phyloP scores from a whole-genome alignment of 257 asterid species.

The Coffea canephora region DNA sequence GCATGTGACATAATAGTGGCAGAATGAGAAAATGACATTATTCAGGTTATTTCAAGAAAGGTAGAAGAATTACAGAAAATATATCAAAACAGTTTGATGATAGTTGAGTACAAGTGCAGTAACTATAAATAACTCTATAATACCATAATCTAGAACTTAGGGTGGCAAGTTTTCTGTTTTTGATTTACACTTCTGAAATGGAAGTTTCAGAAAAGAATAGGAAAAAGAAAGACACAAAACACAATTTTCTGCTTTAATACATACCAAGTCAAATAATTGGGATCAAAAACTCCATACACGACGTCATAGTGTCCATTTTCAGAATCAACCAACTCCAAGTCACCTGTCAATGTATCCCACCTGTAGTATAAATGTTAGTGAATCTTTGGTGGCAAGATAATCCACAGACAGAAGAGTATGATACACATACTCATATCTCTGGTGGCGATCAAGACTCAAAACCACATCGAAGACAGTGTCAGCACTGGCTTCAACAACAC shows the following conservation, averaged over 20 bases:
- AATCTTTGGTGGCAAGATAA: slow-evolving; percentile 24
- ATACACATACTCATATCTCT: slow-evolving; percentile 80
- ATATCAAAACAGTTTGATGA: not conserved
- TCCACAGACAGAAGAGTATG: slow-evolving; percentile 13
- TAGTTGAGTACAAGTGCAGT: not conserved
- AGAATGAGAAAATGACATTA: not conserved
- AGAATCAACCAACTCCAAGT: slow-evolving; percentile 85
- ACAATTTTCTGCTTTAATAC: slow-evolving; percentile 11
- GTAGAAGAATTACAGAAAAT: too few species aligned
- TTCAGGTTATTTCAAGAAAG: not conserved
- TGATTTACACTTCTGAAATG: not conserved
- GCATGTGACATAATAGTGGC: not conserved
- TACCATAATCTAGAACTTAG: not conserved
- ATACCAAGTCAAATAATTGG: slow-evolving; percentile 74
- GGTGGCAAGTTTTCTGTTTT: not conserved
- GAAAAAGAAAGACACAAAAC: not conserved
- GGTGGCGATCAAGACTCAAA: slow-evolving; percentile 65
- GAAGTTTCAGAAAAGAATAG: not conserved
- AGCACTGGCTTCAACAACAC: slow-evolving; percentile 88
- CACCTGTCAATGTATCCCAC: slow-evolving; percentile 96
- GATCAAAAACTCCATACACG: slow-evolving; percentile 83
- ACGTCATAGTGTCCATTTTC: slow-evolving; percentile 80
- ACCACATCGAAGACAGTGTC: slow-evolving; percentile 87
- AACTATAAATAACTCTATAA: not conserved
- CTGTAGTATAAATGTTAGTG: slow-evolving; percentile 51